Base-by-base conservation (phyloP, 192 early-diverging fungal species). In the Linderina pennispora region DNA sequence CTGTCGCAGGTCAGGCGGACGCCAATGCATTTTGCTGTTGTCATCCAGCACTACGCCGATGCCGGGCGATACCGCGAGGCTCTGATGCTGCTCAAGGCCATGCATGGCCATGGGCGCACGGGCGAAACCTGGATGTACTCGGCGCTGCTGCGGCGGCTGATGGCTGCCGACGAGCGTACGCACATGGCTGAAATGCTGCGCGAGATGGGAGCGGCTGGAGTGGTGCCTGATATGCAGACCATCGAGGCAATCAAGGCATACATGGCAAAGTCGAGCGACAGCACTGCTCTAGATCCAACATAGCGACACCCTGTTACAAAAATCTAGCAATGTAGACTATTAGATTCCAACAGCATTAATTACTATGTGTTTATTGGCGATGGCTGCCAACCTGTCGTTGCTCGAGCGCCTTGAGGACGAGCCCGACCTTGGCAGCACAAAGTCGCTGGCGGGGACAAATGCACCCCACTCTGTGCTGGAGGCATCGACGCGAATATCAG, bases 381-480 rank as follows among this genome's bases (percentile, higher is more conserved):
- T n/a, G n/a, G n/a, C n/a, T n/a, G n/a, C n/a, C n/a, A n/a, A n/a
- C n/a, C n/a, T n/a, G n/a, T n/a, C 25, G 11, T 31, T 16, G 31
- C 43, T 45, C 14, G 31, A 28, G 28, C 33, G n/a, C 3, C 43
- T 16, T 1, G 43, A 45, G 8, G 43, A 33, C 6, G 24, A 11
- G 4, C 43, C 43, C 8, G 43, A 45, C 19, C 2, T 45, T 15
- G 22, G 10, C 34, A 69, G 55, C 5, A 35, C 35, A 62, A 69
- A 69, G 31, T 69, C 66, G 18, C 33, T 24, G 1, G 66, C 66
- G 3, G 66, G 66, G 17, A 55, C 57, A 42, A 69, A 69, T 16
- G 47, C 25, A 23, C 53, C 55, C 66, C 66, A 68, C 20, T n/a
- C n/a, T n/a, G 6, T 45, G 36, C 55, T 48, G 15, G 50, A 13